Conservation (phyloP, 192 early-diverging fungal genomes). For the Coemansia sp. region DNA sequence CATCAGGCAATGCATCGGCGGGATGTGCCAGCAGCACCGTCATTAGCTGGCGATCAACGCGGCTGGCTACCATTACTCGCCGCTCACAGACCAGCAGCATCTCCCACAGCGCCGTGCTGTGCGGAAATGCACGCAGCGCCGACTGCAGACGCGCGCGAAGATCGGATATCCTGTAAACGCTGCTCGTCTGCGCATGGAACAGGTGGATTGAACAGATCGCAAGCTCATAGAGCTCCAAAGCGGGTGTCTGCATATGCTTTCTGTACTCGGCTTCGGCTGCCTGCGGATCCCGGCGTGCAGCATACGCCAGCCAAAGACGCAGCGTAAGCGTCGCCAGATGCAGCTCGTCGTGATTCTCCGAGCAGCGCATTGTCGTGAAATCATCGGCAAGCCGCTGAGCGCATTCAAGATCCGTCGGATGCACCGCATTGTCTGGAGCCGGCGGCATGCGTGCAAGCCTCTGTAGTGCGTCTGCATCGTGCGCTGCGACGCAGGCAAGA, state of each 20-base stretch:
- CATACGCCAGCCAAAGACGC: constrained; percentile 27
- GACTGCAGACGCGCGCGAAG: constrained; percentile 18
- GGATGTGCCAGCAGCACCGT: background rate
- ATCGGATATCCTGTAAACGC: constrained; percentile 18
- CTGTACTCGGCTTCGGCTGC: background rate
- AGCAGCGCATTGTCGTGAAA: background rate
- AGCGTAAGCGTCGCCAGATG: constrained; percentile 5
- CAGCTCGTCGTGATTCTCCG: background rate
- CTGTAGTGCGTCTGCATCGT: background rate
- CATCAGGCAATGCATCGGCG: background rate
- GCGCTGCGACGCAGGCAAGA: background rate
- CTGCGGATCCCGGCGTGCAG: background rate
- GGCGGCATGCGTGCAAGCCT: background rate
- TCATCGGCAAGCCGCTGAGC: constrained; percentile 5
- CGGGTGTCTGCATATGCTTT: background rate
- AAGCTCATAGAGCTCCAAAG: background rate
- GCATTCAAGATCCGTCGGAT: constrained; percentile 1
- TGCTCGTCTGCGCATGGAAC: constrained; percentile 12
- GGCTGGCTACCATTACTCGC: background rate
- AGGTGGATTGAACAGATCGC: constrained; percentile 33
- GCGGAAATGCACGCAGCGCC: constrained; percentile 9
- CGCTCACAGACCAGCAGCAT: constrained; percentile 19
- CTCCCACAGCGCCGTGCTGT: constrained; percentile 30
- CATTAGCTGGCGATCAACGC: constrained; percentile 1
- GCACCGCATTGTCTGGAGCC: background rate